phyloP scores from a whole-genome alignment of 2,329 filamentous ascomycete species.

The Eutypa lata region DNA sequence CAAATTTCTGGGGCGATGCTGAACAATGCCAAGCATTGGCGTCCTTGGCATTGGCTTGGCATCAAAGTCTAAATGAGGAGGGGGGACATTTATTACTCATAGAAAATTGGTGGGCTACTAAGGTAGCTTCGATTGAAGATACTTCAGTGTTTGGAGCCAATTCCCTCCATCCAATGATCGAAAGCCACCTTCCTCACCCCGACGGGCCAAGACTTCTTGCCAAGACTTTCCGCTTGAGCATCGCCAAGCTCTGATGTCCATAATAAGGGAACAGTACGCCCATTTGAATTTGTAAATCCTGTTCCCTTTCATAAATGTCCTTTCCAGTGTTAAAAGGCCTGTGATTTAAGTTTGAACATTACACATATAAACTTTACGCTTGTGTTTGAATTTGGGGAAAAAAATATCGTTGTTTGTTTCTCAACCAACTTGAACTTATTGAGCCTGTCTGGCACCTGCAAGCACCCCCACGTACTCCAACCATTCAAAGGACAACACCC shows the following conservation, averaged over 20 bases:
- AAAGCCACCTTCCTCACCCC: conserved; percentile 19
- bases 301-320: conserved; percentile 16
- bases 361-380: neutral
- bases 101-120: conserved; percentile 10
- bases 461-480: neutral
- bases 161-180: conserved; percentile 20
- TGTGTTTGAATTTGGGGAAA: neutral
- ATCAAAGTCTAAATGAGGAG: neutral
- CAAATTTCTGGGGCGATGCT: conserved; percentile 11
- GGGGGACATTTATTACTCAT: conserved; percentile 18
- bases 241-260: conserved; percentile 28
- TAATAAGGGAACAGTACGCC: conserved; percentile 26
- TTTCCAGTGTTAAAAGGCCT: conserved; percentile 3
- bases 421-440: too few species aligned
- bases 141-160: conserved; percentile 21
- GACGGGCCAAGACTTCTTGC: conserved; percentile 25
- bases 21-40: neutral
- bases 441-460: too few species aligned
- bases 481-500: neutral
- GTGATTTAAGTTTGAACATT: conserved; percentile 2
- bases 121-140: conserved; percentile 19
- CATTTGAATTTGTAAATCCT: conserved; percentile 29
- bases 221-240: conserved; percentile 32
- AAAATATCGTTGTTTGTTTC: neutral
- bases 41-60: neutral